These are phyloP conservation scores for Aspergillus amoenus DNA, from an alignment of 2,329 filamentous ascomycete genomes.

Conservation along the genomic window DNA sequence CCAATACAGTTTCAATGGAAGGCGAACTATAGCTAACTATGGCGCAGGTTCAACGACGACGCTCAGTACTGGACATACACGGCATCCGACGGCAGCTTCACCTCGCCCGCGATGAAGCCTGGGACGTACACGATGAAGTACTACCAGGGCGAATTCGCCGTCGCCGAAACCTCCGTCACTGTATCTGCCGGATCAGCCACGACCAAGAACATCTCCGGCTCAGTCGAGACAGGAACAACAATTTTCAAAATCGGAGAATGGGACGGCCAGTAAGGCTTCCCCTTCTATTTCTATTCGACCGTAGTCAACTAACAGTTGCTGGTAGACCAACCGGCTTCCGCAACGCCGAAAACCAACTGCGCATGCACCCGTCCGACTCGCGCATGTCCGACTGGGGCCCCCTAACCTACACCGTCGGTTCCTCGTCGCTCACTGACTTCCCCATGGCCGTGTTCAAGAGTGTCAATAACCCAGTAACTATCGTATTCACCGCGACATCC, in stretches of 20 bases:
- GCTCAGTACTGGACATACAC: conserved; percentile 67
- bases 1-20: not conserved
- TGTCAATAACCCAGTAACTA: conserved; percentile 60
- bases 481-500: conserved; percentile 57
- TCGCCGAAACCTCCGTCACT: conserved; percentile 50
- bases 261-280: conserved; percentile 53
- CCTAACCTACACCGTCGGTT: conserved; percentile 61
- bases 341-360: conserved; percentile 65
- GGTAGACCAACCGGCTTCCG: conserved; percentile 58
- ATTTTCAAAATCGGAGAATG: conserved; percentile 66
- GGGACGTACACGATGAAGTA: conserved; percentile 69
- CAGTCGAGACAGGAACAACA: conserved; percentile 49
- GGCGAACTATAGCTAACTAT: not conserved
- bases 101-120: conserved; percentile 65
- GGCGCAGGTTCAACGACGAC: conserved; percentile 50
- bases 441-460: conserved; percentile 67
- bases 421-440: conserved; percentile 53
- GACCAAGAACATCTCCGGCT: conserved; percentile 53
- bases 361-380: conserved; percentile 67
- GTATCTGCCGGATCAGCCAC: conserved; percentile 53
- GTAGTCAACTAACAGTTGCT: not conserved
- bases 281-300: not conserved
- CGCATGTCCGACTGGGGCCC: conserved; percentile 64
- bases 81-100: conserved; percentile 56
- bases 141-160: conserved; percentile 59